Conservation (phyloP, 257 asterid genomes). For the Solanum appendiculatum region DNA sequence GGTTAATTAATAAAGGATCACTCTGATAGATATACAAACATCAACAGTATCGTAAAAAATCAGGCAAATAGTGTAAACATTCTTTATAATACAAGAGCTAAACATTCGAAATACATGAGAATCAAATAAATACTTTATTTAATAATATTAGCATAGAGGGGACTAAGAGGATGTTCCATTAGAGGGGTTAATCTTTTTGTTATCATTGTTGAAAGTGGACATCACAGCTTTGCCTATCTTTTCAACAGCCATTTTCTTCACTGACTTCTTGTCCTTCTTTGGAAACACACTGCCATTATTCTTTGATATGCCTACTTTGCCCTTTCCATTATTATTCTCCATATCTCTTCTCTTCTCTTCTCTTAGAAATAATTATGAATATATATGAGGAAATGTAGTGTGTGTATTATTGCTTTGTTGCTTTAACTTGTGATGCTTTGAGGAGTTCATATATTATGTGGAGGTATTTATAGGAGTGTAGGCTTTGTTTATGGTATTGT, state of each 20-base stretch:
- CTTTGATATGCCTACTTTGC: background rate
- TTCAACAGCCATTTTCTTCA: background rate
- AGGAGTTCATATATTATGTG: background rate
- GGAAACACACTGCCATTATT: background rate
- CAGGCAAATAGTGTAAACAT: too few relatives aligned
- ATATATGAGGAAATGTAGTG: background rate
- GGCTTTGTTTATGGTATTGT: background rate
- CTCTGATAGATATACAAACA: too few relatives aligned
- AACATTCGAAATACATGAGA: background rate
- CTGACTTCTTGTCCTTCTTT: background rate
- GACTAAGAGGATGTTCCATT: background rate
- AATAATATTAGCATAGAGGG: background rate
- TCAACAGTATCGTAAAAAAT: too few relatives aligned
- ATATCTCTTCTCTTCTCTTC: background rate
- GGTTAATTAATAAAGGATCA: too few relatives aligned
- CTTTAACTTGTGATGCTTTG: background rate
- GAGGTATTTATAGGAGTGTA: background rate
- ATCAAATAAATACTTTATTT: background rate
- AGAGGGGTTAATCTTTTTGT: background rate
- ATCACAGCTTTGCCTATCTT: background rate
- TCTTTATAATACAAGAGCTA: background rate
- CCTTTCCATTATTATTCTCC: background rate
- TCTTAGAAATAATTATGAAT: background rate
- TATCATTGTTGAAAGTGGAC: background rate
- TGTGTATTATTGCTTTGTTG: background rate